Conservation (phyloP, 352 stramenopile genomes). For the Pythium aquatile region DNA sequence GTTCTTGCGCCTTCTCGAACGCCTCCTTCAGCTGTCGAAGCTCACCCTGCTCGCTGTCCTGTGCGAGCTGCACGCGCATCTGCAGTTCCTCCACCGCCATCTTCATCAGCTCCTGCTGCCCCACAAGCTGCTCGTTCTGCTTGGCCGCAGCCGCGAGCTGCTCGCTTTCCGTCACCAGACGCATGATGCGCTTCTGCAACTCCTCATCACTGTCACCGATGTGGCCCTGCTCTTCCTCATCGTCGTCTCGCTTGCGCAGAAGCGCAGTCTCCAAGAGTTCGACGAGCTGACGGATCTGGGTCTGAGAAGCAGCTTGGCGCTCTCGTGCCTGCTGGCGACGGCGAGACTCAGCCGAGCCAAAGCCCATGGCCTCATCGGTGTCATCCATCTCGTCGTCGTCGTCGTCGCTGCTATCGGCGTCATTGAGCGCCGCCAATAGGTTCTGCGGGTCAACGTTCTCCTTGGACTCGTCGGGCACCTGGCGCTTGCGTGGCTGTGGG, state of each 20-base stretch:
- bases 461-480: constrained; percentile 29
- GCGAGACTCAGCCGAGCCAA: neutral
- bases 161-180: constrained; percentile 36
- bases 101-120: constrained; percentile 43
- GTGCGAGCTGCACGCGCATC: constrained; percentile 25
- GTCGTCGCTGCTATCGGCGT: constrained; percentile 4
- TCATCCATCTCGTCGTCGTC: constrained; percentile 7
- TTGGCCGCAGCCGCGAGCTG: constrained; percentile 26
- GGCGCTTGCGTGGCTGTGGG: constrained; percentile 33
- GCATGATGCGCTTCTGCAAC: constrained; percentile 21
- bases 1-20: constrained; percentile 1
- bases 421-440: constrained; percentile 23
- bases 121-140: constrained; percentile 26
- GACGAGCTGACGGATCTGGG: constrained; percentile 5
- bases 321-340: neutral
- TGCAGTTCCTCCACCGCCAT: constrained; percentile 43
- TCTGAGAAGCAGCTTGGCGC: neutral
- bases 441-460: constrained; percentile 54
- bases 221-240: neutral
- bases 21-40: constrained; percentile 33
- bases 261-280: constrained; percentile 12
- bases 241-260: constrained; percentile 1
- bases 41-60: constrained; percentile 26
- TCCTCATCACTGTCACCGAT: neutral
- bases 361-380: neutral